phyloP scores from a whole-genome alignment of 768 basidiomycete genomes.

The Trametes gibbosa region DNA sequence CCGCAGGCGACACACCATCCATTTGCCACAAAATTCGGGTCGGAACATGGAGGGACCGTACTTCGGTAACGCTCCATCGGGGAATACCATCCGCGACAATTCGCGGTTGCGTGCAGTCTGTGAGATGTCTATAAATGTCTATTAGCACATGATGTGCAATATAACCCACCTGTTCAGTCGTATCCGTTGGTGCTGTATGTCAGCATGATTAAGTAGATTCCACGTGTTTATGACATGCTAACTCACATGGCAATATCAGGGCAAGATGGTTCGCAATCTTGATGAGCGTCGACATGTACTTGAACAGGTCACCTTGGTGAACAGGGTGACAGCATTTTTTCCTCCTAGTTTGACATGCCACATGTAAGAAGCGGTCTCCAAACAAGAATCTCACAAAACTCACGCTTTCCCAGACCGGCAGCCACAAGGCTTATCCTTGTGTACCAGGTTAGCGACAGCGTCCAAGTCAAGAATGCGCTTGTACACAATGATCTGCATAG shows the following conservation, averaged over 20 bases:
- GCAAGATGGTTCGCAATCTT: conserved; percentile 88
- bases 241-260: conserved; percentile 75
- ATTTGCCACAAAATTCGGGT: conserved; percentile 78
- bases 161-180: conserved; percentile 57
- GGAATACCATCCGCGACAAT: conserved; percentile 63
- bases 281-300: conserved; percentile 77
- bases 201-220: neutral
- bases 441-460: conserved; percentile 68
- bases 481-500: conserved; percentile 69
- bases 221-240: too few species aligned
- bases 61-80: conserved; percentile 51
- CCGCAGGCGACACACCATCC: conserved; percentile 41
- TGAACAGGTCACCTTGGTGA: conserved; percentile 57
- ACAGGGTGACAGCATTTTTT: conserved; percentile 55
- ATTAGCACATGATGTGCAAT: neutral
- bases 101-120: conserved; percentile 56
- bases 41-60: conserved; percentile 62
- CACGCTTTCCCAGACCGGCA: conserved; percentile 66
- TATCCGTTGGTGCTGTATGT: conserved; percentile 60
- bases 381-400: neutral
- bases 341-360: conserved; percentile 40
- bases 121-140: neutral
- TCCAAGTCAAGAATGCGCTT: conserved; percentile 62
- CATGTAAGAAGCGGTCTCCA: neutral
- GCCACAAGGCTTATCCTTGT: conserved; percentile 67